These are phyloP conservation scores for Candida morakotiae DNA, from an alignment of 805 yeast species.

Conservation along the genomic window DNA sequence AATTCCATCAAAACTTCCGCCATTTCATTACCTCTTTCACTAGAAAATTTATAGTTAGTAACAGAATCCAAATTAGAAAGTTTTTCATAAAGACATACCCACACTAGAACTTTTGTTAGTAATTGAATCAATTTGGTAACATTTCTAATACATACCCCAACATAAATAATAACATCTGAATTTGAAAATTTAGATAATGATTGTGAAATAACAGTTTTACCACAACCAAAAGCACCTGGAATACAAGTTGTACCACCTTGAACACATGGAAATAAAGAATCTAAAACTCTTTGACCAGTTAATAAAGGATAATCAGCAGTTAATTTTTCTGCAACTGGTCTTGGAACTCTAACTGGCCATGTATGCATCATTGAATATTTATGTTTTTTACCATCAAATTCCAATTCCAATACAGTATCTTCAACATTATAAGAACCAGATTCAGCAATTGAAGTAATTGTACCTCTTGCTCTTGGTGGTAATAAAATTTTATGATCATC, in stretches of 20 bases:
- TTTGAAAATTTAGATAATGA: conserved; percentile 95
- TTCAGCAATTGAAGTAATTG: conserved; percentile 82
- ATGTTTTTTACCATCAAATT: conserved; percentile 81
- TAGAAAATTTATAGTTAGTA: conserved; percentile 36
- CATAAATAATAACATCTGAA: conserved; percentile 94
- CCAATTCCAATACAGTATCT: conserved; percentile 87
- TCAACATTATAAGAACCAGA: conserved; percentile 90
- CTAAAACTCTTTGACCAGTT: conserved; percentile 98
- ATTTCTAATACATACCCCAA: conserved; percentile 53
- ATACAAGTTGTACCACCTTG: conserved; percentile 99
- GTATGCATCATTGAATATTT: conserved; percentile 93
- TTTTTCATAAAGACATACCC: not conserved
- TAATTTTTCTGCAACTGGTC: conserved; percentile 94
- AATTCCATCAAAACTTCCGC: conserved; percentile 99
- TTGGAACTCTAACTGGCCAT: conserved; percentile 99
- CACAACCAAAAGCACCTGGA: conserved; percentile 99
- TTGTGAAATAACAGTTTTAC: conserved; percentile 97
- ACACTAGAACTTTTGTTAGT: too few species aligned
- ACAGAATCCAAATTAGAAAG: not conserved
- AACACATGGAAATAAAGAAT: conserved; percentile 96
- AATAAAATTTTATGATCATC: conserved; percentile 90
- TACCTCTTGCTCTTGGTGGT: conserved; percentile 99
- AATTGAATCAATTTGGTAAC: too few species aligned
- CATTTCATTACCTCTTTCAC: conserved; percentile 99
- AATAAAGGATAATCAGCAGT: conserved; percentile 92